Conservation (phyloP, 768 basidiomycete species). For the Nidularia sp. region DNA sequence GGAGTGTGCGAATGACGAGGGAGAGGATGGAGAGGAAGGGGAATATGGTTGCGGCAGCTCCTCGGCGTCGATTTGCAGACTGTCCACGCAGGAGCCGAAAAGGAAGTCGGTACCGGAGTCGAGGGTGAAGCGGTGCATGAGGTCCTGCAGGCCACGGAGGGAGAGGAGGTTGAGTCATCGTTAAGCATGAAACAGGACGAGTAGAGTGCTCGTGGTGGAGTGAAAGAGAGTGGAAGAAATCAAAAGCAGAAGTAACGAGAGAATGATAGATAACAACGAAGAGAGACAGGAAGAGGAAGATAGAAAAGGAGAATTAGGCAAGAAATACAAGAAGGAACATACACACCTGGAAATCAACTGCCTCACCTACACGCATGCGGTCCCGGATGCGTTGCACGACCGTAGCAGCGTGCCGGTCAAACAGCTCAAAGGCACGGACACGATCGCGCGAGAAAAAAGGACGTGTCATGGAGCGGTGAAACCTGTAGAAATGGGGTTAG, state of each 20-base stretch:
- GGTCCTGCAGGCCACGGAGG: conserved; percentile 17
- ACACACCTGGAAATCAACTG: background rate
- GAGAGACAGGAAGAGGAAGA: no score
- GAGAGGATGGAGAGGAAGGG: conserved; percentile 14
- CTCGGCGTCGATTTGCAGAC: conserved; percentile 15
- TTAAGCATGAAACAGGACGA: no score
- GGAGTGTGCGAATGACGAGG: background rate
- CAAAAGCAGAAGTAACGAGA: no score
- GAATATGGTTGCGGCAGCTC: conserved; percentile 15
- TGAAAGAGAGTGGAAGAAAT: no score
- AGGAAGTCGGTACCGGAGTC: conserved; percentile 59
- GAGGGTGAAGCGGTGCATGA: conserved; percentile 41
- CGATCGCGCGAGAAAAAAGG: conserved; percentile 37
- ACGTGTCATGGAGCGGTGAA: conserved; percentile 38
- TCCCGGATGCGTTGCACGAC: conserved; percentile 21
- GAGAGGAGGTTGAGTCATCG: no score
- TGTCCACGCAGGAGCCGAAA: conserved; percentile 39
- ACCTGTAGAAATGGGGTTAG: conserved; percentile 6
- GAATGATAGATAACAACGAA: no score
- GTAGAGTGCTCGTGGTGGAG: no score
- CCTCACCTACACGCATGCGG: background rate
- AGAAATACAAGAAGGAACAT: conserved; percentile 21
- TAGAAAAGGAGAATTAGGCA: conserved; percentile 16
- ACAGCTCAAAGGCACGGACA: conserved; percentile 35
- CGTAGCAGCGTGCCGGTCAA: conserved; percentile 30